These are phyloP conservation scores for Phylloporus gajari DNA, from an alignment of 1,284 basidiomycete genomes.

Conservation along the genomic window DNA sequence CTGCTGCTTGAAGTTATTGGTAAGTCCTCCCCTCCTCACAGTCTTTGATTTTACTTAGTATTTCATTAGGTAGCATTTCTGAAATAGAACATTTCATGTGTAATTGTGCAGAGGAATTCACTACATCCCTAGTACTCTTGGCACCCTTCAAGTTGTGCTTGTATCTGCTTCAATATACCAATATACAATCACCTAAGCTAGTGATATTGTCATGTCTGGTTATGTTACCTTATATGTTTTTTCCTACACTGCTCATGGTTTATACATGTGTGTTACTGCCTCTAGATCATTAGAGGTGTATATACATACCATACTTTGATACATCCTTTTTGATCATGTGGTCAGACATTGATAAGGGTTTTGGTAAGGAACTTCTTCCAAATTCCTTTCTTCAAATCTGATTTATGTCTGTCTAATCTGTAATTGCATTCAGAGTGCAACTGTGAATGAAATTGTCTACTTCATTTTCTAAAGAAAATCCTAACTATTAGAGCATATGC, in stretches of 20 bases:
- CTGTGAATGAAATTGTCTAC: conserved; percentile 29
- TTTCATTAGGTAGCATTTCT: conserved; percentile 40
- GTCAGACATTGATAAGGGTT: conserved; percentile 43
- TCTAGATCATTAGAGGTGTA: conserved; percentile 41
- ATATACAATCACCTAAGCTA: conserved; percentile 45
- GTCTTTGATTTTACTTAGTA: conserved; percentile 6
- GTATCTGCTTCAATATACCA: conserved; percentile 46
- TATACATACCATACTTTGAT: conserved; percentile 5
- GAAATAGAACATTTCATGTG: conserved; percentile 22
- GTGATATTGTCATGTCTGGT: conserved; percentile 31
- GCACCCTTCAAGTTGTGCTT: conserved; percentile 42
- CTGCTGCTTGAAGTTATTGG: conserved; percentile 33
- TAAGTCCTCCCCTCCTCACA: conserved; percentile 12
- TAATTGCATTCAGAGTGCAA: conserved; percentile 45
- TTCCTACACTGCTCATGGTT: neutral
- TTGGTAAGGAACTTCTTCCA: conserved; percentile 28
- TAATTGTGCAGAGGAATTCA: conserved; percentile 15
- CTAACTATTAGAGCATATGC: conserved; percentile 40
- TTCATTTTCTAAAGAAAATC: neutral
- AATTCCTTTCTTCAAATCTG: neutral
- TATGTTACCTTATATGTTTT: conserved; percentile 39
- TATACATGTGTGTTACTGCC: conserved; percentile 5
- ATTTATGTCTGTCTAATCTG: conserved; percentile 28
- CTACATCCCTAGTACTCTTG: conserved; percentile 29
- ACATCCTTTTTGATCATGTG: neutral